Conservation (phyloP, 2,329 filamentous ascomycete genomes). For the Byssothecium circinans region DNA sequence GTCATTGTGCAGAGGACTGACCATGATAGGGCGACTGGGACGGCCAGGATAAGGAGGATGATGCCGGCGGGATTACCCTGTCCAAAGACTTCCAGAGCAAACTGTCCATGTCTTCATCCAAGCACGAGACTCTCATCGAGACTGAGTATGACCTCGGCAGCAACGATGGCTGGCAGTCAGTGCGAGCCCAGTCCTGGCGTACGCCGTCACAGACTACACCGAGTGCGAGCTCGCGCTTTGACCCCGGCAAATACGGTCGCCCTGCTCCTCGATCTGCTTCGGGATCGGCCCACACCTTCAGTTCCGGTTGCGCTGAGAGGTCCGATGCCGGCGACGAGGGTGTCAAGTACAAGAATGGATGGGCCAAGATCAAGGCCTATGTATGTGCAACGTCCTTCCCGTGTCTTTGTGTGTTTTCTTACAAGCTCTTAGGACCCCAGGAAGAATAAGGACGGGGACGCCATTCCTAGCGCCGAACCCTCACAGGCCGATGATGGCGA, state of each 20-base stretch:
- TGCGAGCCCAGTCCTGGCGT: conserved; percentile 27
- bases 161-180: conserved; percentile 16
- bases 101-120: conserved; percentile 14
- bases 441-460: conserved; percentile 13
- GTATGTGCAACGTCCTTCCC: conserved; percentile 16
- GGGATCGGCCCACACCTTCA: conserved; percentile 20
- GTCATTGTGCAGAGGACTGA: conserved; percentile 9
- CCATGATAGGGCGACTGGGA: conserved; percentile 13
- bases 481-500: conserved; percentile 22
- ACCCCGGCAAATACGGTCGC: conserved; percentile 22
- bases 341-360: conserved; percentile 16
- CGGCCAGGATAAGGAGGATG: conserved; percentile 6
- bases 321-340: conserved; percentile 15
- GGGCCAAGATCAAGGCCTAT: conserved; percentile 35
- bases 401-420: background rate
- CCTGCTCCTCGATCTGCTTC: conserved; percentile 15
- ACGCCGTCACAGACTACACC: conserved; percentile 15
- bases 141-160: conserved; percentile 18
- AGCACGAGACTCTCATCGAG: conserved; percentile 21
- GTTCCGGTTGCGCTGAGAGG: conserved; percentile 29
- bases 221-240: conserved; percentile 19
- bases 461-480: background rate
- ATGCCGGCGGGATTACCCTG: conserved; percentile 22
- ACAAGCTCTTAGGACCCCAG: conserved; percentile 13
- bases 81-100: conserved; percentile 17